Conservation (phyloP, 352 stramenopile genomes). For the Phytophthora foliorum region DNA sequence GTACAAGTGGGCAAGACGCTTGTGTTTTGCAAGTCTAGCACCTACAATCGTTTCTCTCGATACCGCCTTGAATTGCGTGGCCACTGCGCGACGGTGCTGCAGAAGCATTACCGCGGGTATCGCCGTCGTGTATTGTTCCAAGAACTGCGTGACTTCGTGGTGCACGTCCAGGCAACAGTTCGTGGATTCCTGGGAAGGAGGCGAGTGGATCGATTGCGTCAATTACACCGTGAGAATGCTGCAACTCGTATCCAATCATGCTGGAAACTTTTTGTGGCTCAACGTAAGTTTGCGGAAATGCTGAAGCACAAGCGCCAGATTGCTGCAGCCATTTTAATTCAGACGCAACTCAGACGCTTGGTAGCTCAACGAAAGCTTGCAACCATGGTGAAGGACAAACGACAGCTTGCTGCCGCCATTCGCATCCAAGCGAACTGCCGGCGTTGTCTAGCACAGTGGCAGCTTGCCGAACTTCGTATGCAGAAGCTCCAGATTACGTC, state of each 20-base stretch:
- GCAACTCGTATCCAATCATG: constrained; percentile 43
- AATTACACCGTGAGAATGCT: constrained; percentile 39
- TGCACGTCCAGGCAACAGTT: constrained; percentile 56
- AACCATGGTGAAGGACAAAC: constrained; percentile 29
- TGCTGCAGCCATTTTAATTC: constrained; percentile 35
- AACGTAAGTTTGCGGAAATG: constrained; percentile 29
- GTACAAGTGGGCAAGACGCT: constrained; percentile 72
- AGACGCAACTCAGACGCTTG: constrained; percentile 35
- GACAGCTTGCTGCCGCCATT: constrained; percentile 17
- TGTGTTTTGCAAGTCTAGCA: constrained; percentile 72
- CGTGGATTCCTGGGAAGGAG: constrained; percentile 53
- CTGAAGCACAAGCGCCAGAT: constrained; percentile 31
- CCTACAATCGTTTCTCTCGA: constrained; percentile 63
- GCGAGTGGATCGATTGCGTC: constrained; percentile 42
- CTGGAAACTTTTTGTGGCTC: constrained; percentile 40
- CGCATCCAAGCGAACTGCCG: constrained; percentile 31
- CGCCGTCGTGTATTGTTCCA: constrained; percentile 47
- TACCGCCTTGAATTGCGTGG: constrained; percentile 55
- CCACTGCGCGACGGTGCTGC: constrained; percentile 47
- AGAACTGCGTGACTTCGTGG: constrained; percentile 41
- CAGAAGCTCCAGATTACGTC: constrained; percentile 16
- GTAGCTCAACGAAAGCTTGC: constrained; percentile 23
- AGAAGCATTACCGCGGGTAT: constrained; percentile 61
- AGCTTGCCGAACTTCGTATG: constrained; percentile 15
- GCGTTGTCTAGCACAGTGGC: constrained; percentile 30